These are phyloP conservation scores for Knufia fluminis DNA, from an alignment of 2,329 filamentous ascomycete genomes.

Conservation along the genomic window DNA sequence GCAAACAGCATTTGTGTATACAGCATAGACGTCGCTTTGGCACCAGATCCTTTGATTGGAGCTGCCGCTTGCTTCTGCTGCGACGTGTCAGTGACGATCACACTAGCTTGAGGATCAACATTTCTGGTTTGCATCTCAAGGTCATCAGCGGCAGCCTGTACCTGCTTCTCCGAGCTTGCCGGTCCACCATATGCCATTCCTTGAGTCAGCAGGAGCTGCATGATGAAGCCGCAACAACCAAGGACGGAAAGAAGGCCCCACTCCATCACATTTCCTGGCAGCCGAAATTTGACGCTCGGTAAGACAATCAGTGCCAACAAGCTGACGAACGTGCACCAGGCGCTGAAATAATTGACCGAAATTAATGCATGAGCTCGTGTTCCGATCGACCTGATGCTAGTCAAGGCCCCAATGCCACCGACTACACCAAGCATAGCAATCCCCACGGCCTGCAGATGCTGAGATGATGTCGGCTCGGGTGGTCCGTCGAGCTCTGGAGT, in stretches of 20 bases:
- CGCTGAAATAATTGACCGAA: constrained; percentile 74
- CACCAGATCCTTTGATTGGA: constrained; percentile 21
- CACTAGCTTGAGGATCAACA: constrained; percentile 25
- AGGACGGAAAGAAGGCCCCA: constrained; percentile 62
- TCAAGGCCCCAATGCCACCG: constrained; percentile 65
- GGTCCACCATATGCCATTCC: constrained; percentile 64
- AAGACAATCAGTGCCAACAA: constrained; percentile 48
- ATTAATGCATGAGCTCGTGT: constrained; percentile 72
- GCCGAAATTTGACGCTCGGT: constrained; percentile 48
- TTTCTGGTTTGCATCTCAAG: constrained; percentile 3
- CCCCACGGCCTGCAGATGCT: constrained; percentile 61
- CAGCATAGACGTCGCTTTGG: constrained; percentile 55
- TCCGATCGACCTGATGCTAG: constrained; percentile 71
- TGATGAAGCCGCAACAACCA: constrained; percentile 65
- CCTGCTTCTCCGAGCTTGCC: constrained; percentile 30
- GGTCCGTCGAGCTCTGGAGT: constrained; percentile 16
- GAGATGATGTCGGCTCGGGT: constrained; percentile 42
- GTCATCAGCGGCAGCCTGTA: background rate
- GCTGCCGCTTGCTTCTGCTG: too few species aligned
- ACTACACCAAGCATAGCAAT: constrained; percentile 68
- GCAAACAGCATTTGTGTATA: constrained; percentile 65
- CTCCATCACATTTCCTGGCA: constrained; percentile 46
- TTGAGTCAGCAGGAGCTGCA: constrained; percentile 77
- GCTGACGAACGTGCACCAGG: constrained; percentile 61
- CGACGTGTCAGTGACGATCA: too few species aligned